phyloP scores from a whole-genome alignment of 169 alveolate species.

The Perkinsus olseni region DNA sequence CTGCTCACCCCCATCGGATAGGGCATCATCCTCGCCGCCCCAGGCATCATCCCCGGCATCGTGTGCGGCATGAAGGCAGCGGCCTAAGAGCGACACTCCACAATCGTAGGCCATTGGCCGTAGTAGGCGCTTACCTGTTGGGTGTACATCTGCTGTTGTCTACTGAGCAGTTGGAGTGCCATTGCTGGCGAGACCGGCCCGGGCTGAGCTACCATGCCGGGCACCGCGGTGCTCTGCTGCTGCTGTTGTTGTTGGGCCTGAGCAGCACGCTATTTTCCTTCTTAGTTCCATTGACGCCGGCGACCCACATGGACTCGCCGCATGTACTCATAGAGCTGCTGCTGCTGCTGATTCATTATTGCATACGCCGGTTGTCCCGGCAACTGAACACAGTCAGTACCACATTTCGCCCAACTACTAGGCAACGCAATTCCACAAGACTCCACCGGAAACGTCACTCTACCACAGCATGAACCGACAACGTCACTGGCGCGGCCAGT shows the following conservation, averaged over 20 bases:
- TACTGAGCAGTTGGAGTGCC: neutral
- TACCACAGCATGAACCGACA: neutral
- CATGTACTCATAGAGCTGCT: neutral
- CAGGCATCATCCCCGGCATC: neutral
- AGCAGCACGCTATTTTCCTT: neutral
- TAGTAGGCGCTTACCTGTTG: neutral
- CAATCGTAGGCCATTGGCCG: neutral
- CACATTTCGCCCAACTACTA: neutral
- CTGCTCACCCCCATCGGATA: neutral
- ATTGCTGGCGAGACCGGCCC: neutral
- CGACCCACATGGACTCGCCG: neutral
- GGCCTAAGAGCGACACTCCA: neutral
- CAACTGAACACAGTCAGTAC: neutral
- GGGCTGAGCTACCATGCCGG: neutral
- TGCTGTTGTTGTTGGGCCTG: neutral
- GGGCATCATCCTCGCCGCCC: neutral
- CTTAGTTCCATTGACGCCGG: neutral
- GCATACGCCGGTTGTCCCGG: too few species aligned
- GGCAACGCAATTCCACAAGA: neutral
- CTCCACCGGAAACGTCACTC: neutral
- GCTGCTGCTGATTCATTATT: neutral
- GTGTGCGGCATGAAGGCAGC: neutral
- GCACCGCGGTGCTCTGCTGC: neutral
- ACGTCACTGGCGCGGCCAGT: neutral
- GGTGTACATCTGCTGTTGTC: neutral